These are phyloP conservation scores for Pulveroboletus sp. DNA, from an alignment of 768 basidiomycete genomes.

Conservation along the genomic window DNA sequence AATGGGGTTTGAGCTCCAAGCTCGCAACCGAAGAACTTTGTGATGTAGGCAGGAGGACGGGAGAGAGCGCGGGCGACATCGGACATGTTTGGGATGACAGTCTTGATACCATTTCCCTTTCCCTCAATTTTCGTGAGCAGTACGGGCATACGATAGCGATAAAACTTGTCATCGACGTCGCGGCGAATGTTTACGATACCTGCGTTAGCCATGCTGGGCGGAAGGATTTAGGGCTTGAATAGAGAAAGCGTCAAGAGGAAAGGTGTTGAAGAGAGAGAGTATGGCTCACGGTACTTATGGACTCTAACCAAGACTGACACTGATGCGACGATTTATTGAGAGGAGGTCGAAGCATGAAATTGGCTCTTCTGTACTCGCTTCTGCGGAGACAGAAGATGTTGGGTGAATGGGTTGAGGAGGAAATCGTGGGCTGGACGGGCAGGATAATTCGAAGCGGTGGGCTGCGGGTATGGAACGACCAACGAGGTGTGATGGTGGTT, in stretches of 20 bases:
- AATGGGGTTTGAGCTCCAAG: constrained; percentile 96
- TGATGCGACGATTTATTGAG: constrained; percentile 68
- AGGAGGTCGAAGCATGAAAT: constrained; percentile 91
- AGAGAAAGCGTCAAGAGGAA: neutral
- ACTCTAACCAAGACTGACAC: constrained; percentile 51
- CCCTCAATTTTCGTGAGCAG: constrained; percentile 97
- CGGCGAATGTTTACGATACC: constrained; percentile 91
- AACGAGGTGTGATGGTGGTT: neutral
- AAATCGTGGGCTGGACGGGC: constrained; percentile 26
- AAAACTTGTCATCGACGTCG: constrained; percentile 96
- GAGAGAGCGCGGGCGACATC: constrained; percentile 95
- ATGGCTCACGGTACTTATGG: constrained; percentile 50
- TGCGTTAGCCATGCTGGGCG: constrained; percentile 78
- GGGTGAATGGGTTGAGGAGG: constrained; percentile 18
- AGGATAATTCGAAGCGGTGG: neutral
- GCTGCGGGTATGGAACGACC: constrained; percentile 6
- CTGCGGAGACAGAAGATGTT: constrained; percentile 32
- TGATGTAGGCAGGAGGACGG: constrained; percentile 93
- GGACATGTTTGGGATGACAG: constrained; percentile 97
- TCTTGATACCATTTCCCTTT: constrained; percentile 99
- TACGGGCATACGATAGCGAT: constrained; percentile 96
- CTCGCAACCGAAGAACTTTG: constrained; percentile 99
- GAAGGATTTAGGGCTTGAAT: constrained; percentile 54
- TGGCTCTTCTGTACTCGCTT: constrained; percentile 33
- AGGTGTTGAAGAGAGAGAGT: neutral